Evolutionary conservation across 768 basidiomycete species (phyloP).

Genomic region (Termitomyces heimii): DNA sequence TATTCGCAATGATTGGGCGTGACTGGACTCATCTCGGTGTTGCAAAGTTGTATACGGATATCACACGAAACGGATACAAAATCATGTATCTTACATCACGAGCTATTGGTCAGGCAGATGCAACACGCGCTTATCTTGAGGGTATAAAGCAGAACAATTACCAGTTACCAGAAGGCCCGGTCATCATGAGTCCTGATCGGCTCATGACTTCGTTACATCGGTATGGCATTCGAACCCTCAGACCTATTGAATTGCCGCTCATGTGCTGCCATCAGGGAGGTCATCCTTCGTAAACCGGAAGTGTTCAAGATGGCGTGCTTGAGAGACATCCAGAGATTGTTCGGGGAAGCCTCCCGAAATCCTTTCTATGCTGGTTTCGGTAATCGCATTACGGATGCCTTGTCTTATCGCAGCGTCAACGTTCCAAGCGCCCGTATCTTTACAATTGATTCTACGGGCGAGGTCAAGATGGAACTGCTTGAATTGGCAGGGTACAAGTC

Average conservation of each 20-base stretch:
- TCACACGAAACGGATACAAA: slow-evolving; percentile 92
- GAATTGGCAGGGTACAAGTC: slow-evolving; percentile 97
- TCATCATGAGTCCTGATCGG: slow-evolving; percentile 98
- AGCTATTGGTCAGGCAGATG: slow-evolving; percentile 96
- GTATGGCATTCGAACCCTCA: slow-evolving; percentile 33
- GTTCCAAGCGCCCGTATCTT: slow-evolving; percentile 93
- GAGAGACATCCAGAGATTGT: slow-evolving; percentile 88
- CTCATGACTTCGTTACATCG: slow-evolving; percentile 92
- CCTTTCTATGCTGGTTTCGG: slow-evolving; percentile 98
- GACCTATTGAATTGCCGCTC: not conserved
- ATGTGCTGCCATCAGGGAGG: slow-evolving; percentile 55
- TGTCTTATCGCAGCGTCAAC: slow-evolving; percentile 96
- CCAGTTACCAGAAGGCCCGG: slow-evolving; percentile 95
- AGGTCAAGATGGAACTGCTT: slow-evolving; percentile 96
- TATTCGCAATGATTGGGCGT: slow-evolving; percentile 95
- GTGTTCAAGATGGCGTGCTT: slow-evolving; percentile 99
- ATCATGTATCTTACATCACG: slow-evolving; percentile 97
- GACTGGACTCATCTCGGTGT: slow-evolving; percentile 99
- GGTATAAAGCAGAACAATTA: slow-evolving; percentile 95
- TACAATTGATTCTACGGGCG: slow-evolving; percentile 91
- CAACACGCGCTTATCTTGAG: slow-evolving; percentile 90
- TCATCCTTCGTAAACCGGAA: slow-evolving; percentile 98
- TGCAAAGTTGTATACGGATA: slow-evolving; percentile 95
- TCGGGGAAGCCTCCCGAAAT: slow-evolving; percentile 62
- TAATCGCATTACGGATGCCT: slow-evolving; percentile 95